These are phyloP conservation scores for Debaryomyces fabryi DNA, from an alignment of 1,139 yeast genomes.

Conservation along the genomic window DNA sequence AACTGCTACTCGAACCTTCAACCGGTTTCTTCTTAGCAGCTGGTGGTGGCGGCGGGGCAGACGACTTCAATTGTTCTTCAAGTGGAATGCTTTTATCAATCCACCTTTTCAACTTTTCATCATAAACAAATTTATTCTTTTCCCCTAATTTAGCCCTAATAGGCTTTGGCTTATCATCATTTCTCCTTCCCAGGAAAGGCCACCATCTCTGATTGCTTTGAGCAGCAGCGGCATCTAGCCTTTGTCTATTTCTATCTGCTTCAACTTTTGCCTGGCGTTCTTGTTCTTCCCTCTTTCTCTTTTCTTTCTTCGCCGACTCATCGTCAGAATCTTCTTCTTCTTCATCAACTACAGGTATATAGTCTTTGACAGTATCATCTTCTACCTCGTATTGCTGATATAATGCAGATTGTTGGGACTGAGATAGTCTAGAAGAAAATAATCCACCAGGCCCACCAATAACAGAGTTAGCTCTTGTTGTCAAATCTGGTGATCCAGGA, in stretches of 20 bases:
- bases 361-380: constrained; percentile 51
- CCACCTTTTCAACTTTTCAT: constrained; percentile 87
- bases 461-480: constrained; percentile 51
- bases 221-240: constrained; percentile 16
- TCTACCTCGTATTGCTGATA: constrained; percentile 52
- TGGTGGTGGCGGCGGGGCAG: constrained; percentile 80
- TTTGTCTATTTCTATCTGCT: constrained; percentile 18
- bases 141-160: constrained; percentile 87
- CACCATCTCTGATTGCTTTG: constrained; percentile 33
- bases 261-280: constrained; percentile 15
- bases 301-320: constrained; percentile 16
- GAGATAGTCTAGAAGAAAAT: constrained; percentile 45
- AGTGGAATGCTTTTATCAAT: constrained; percentile 71
- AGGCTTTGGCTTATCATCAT: constrained; percentile 70
- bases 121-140: constrained; percentile 72
- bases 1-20: constrained; percentile 8
- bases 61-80: constrained; percentile 63
- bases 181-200: constrained; percentile 28
- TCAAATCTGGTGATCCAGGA: constrained; percentile 50
- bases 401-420: constrained; percentile 49
- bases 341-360: constrained; percentile 48
- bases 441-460: constrained; percentile 37
- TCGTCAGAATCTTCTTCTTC: constrained; percentile 48
- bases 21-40: constrained; percentile 36
- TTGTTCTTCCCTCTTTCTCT: constrained; percentile 18